phyloP scores from a whole-genome alignment of 2,329 filamentous ascomycete genomes.

The Neocatenulostroma microsporum region DNA sequence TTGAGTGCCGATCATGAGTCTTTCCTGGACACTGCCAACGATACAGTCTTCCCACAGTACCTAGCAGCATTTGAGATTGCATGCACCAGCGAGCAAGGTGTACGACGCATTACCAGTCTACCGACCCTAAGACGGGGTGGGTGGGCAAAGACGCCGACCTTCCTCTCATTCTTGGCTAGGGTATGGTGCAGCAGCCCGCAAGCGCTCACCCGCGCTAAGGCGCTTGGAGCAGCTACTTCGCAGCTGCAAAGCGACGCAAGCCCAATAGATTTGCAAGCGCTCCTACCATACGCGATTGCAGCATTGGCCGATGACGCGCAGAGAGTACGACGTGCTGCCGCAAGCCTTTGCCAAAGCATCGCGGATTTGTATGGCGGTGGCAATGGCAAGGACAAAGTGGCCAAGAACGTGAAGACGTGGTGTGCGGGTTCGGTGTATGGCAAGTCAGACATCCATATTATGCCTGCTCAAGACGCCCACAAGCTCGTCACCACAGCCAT shows the following conservation, averaged over 20 bases:
- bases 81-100: no score
- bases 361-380: not conserved
- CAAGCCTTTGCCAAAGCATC: not conserved
- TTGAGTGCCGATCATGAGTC: no score
- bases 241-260: not conserved
- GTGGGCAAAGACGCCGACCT: no score
- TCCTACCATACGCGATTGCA: conserved; percentile 1
- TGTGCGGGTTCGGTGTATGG: not conserved
- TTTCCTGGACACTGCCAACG: no score
- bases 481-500: conserved; percentile 60
- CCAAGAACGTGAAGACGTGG: not conserved
- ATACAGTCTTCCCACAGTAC: no score
- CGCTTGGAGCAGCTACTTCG: not conserved
- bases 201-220: not conserved
- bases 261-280: not conserved
- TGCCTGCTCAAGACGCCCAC: conserved; percentile 50
- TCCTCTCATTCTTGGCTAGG: conserved; percentile 1
- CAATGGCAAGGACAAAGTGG: not conserved
- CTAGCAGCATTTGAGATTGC: no score
- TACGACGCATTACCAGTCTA: no score
- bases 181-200: conserved; percentile 3
- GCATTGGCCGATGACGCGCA: conserved; percentile 2
- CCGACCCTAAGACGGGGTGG: no score
- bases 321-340: not conserved
- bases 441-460: not conserved